Evolutionary conservation across 805 yeast genomes (phyloP).

Genomic region (Barnettozyma sucrosica): DNA sequence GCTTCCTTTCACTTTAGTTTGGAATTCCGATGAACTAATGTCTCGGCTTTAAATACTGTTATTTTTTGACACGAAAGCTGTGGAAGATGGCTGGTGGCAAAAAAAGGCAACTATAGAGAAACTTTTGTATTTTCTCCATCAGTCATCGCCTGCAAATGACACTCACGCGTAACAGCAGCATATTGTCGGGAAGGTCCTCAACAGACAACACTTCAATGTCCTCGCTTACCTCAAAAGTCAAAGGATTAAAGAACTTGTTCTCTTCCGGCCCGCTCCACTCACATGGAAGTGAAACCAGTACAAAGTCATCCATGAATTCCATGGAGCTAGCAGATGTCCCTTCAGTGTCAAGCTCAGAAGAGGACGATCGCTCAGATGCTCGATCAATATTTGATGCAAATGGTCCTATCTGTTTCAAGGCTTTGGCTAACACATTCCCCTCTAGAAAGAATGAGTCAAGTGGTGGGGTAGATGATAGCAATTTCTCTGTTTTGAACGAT

Average conservation of each 20-base stretch:
- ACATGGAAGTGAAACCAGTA: constrained; percentile 1
- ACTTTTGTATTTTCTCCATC: not conserved
- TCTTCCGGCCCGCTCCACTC: not conserved
- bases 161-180: not conserved
- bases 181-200: not conserved
- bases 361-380: constrained; percentile 9
- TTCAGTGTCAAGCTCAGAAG: constrained; percentile 13
- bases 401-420: constrained; percentile 1
- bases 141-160: not conserved
- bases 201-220: not conserved
- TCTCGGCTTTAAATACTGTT: too few species aligned
- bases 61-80: not conserved
- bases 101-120: not conserved
- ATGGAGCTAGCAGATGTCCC: not conserved
- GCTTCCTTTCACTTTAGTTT: too few species aligned
- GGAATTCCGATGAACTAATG: not conserved
- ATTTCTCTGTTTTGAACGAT: constrained; percentile 16
- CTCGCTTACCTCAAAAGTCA: constrained; percentile 2
- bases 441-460: not conserved
- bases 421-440: not conserved
- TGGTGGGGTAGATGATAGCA: not conserved
- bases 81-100: not conserved
- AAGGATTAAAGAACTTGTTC: not conserved
- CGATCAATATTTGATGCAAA: constrained; percentile 6
- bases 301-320: not conserved